Percentiles rank a stretch among this genome's conserved stretches.
phyloP scores from a whole-genome alignment of 2,329 filamentous ascomycete genomes.

The Magnaporthiopsis poae region DNA sequence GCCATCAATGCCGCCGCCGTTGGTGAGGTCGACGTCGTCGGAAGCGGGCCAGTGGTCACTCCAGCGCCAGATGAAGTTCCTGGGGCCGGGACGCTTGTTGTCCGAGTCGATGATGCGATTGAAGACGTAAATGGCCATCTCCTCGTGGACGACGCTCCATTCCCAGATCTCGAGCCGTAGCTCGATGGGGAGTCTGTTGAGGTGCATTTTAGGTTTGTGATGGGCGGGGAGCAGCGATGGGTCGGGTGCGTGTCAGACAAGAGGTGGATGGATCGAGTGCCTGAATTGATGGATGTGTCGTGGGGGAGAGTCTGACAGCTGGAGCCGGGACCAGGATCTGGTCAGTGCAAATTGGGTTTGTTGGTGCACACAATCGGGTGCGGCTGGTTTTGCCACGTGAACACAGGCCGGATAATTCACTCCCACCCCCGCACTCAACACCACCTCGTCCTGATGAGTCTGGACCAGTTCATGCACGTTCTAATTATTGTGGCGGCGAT shows the following conservation, averaged over 20 bases:
- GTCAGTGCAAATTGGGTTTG: background rate
- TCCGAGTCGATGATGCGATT: no score
- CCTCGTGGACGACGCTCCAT: background rate
- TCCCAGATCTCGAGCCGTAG: conserved; percentile 1
- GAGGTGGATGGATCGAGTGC: no score
- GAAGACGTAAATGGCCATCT: background rate
- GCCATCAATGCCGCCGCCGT: background rate
- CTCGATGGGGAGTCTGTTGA: background rate
- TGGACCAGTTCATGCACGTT: no score
- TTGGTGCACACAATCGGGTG: no score
- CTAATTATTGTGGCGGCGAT: no score
- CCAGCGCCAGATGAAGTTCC: background rate
- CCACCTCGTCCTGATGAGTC: no score
- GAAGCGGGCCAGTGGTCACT: no score
- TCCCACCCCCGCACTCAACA: no score
- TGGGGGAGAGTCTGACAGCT: background rate
- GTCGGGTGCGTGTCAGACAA: no score
- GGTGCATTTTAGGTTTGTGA: background rate
- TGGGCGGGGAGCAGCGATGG: background rate
- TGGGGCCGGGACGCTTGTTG: no score
- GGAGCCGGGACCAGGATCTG: background rate
- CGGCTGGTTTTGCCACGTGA: no score
- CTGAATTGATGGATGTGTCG: background rate
- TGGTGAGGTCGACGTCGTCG: background rate
- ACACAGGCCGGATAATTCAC: no score